Conservation (phyloP, 768 basidiomycete species). For the Gyrodon lividus region DNA sequence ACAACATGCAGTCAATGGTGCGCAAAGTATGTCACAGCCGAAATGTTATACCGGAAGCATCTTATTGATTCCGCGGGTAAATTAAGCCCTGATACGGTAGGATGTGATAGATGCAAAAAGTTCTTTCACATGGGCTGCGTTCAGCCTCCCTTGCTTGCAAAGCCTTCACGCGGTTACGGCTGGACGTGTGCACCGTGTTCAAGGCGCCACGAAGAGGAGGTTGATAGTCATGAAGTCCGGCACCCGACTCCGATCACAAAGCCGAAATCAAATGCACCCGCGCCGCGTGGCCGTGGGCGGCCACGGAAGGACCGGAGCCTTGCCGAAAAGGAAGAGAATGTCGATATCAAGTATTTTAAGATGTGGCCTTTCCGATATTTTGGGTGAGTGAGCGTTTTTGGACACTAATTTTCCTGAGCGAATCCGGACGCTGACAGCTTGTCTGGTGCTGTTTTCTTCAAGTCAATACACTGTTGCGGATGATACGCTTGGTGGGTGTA, state of each 20-base stretch:
- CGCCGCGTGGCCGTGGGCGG: slow-evolving; percentile 69
- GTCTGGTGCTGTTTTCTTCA: slow-evolving; percentile 12
- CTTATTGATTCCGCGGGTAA: slow-evolving; percentile 24
- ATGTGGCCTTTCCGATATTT: slow-evolving; percentile 98
- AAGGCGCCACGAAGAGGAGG: slow-evolving; percentile 80
- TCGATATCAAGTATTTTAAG: slow-evolving; percentile 80
- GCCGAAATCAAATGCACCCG: slow-evolving; percentile 69
- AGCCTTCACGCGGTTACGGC: slow-evolving; percentile 93
- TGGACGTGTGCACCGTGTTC: slow-evolving; percentile 98
- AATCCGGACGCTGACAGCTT: slow-evolving; percentile 10
- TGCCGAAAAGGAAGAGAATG: slow-evolving; percentile 74
- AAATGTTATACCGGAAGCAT: slow-evolving; percentile 12
- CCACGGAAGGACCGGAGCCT: slow-evolving; percentile 73
- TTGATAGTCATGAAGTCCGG: slow-evolving; percentile 71
- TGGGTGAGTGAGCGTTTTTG: slow-evolving; percentile 56
- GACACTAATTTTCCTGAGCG: background rate
- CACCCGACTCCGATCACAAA: slow-evolving; percentile 53
- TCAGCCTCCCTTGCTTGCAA: slow-evolving; percentile 84
- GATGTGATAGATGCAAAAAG: slow-evolving; percentile 88
- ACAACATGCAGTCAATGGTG: slow-evolving; percentile 88
- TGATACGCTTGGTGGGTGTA: slow-evolving; percentile 76
- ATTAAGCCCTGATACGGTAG: slow-evolving; percentile 76
- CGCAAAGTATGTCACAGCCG: slow-evolving; percentile 59
- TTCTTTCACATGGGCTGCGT: slow-evolving; percentile 96
- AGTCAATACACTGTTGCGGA: slow-evolving; percentile 90